Percentiles rank a stretch among this genome's conserved stretches.
phyloP scores from a whole-genome alignment of 2,329 filamentous ascomycete species.

The Fusarium albosuccineum region DNA sequence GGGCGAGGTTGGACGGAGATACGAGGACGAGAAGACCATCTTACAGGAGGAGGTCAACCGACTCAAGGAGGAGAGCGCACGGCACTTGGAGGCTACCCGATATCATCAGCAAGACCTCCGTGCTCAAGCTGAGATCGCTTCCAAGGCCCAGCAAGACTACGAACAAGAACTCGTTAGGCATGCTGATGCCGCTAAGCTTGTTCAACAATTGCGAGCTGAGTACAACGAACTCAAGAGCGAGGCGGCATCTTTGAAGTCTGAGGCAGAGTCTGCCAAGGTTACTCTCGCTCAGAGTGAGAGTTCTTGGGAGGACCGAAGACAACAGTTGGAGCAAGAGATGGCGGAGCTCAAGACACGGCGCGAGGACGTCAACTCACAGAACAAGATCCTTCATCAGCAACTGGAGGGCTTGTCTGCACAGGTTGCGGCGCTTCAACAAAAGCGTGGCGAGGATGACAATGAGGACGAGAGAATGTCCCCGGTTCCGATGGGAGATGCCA shows the following conservation, averaged over 20 bases:
- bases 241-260: conserved; percentile 78
- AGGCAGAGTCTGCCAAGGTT: conserved; percentile 87
- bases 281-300: conserved; percentile 83
- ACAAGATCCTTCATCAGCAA: conserved; percentile 89
- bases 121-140: conserved; percentile 92
- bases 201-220: conserved; percentile 83
- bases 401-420: conserved; percentile 86
- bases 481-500: conserved; percentile 67
- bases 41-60: conserved; percentile 84
- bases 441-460: conserved; percentile 67
- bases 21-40: conserved; percentile 85
- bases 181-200: conserved; percentile 89
- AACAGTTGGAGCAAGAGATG: conserved; percentile 86
- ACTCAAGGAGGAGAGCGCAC: conserved; percentile 86
- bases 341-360: conserved; percentile 81
- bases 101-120: conserved; percentile 93
- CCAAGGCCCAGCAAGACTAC: conserved; percentile 94
- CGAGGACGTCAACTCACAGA: conserved; percentile 89
- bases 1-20: conserved; percentile 76
- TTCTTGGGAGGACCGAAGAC: conserved; percentile 87
- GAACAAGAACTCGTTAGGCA: conserved; percentile 95
- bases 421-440: conserved; percentile 83
- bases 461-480: conserved; percentile 67
- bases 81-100: conserved; percentile 81
- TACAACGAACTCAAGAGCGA: conserved; percentile 86